Evolutionary conservation across 2,329 filamentous ascomycete species (phyloP).

Genomic region (Bimuria novae-zelandiae): DNA sequence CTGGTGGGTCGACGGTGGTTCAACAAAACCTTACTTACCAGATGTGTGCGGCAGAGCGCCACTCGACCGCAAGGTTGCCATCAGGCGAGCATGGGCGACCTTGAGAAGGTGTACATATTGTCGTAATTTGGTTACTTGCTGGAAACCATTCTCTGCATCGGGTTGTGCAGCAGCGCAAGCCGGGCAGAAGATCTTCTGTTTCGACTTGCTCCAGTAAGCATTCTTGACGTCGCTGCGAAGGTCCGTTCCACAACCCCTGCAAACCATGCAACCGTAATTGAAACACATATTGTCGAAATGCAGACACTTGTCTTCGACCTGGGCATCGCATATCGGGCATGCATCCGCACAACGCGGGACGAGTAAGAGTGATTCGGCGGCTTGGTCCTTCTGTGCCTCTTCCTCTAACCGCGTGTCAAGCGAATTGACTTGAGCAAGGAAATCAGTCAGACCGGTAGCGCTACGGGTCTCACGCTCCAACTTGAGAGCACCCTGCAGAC

Average conservation of each 20-base stretch:
- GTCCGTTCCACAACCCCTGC: conserved; percentile 72
- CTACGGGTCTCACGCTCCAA: conserved; percentile 82
- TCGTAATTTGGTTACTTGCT: conserved; percentile 80
- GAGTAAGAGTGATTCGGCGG: conserved; percentile 48
- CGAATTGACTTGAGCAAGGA: conserved; percentile 81
- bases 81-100: conserved; percentile 85
- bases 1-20: conserved; percentile 16
- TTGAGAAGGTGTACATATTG: conserved; percentile 93
- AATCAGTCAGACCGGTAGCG: conserved; percentile 76
- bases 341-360: conserved; percentile 66
- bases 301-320: conserved; percentile 93
- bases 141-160: conserved; percentile 66
- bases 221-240: conserved; percentile 70
- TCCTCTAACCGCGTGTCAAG: conserved; percentile 63
- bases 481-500: conserved; percentile 88
- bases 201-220: conserved; percentile 70
- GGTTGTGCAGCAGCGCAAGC: conserved; percentile 65
- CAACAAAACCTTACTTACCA: conserved; percentile 50
- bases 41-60: conserved; percentile 77
- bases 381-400: conserved; percentile 46
- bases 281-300: conserved; percentile 76
- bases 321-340: conserved; percentile 78
- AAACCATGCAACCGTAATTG: conserved; percentile 78
- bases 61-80: conserved; percentile 83
- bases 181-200: conserved; percentile 72